phyloP scores from a whole-genome alignment of 2,329 filamentous ascomycete species.

The Sclerotinia nivalis region DNA sequence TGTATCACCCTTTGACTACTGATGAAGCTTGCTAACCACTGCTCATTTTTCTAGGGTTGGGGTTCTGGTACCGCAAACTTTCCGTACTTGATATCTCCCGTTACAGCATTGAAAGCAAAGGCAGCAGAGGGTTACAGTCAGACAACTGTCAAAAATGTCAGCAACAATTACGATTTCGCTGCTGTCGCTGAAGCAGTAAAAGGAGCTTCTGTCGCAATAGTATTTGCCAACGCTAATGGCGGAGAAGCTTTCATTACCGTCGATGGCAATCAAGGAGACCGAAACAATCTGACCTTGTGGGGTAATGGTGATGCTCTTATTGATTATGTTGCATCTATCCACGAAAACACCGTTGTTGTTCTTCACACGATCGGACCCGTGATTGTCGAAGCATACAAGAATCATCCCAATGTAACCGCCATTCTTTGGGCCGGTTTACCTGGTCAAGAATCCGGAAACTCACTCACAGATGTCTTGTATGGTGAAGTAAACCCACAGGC shows the following conservation, averaged over 20 bases:
- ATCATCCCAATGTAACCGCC: slow-evolving; percentile 77
- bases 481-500: slow-evolving; percentile 75
- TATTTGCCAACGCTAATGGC: slow-evolving; percentile 84
- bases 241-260: slow-evolving; percentile 85
- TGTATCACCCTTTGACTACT: background rate
- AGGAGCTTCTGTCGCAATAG: slow-evolving; percentile 69
- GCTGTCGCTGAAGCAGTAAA: slow-evolving; percentile 65
- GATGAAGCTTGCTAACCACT: slow-evolving; percentile 56
- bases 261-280: slow-evolving; percentile 81
- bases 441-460: slow-evolving; percentile 80
- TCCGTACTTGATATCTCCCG: slow-evolving; percentile 74
- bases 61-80: slow-evolving; percentile 73
- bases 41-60: slow-evolving; percentile 60
- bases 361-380: slow-evolving; percentile 85
- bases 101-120: slow-evolving; percentile 66
- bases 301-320: slow-evolving; percentile 77
- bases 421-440: slow-evolving; percentile 84
- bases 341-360: slow-evolving; percentile 87
- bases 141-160: slow-evolving; percentile 63
- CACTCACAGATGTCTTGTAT: slow-evolving; percentile 78
- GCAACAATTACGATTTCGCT: slow-evolving; percentile 56
- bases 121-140: slow-evolving; percentile 59
- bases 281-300: slow-evolving; percentile 93
- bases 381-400: slow-evolving; percentile 71
- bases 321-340: slow-evolving; percentile 71